Conservation (phyloP, 805 yeast species). For the Kodamaea leandrae region DNA sequence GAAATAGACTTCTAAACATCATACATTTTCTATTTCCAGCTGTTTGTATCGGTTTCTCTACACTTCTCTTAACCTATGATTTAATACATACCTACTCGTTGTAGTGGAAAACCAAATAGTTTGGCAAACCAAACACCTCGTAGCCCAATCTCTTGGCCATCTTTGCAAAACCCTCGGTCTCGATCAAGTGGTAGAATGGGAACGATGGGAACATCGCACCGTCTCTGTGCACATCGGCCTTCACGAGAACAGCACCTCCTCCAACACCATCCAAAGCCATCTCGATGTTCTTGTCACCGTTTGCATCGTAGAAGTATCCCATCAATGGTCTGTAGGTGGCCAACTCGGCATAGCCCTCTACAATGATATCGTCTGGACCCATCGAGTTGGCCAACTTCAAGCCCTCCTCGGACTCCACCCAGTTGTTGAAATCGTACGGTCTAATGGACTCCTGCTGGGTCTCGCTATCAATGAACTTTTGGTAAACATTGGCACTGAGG, state of each 20-base stretch:
- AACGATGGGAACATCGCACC: slow-evolving; percentile 99
- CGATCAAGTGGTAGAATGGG: slow-evolving; percentile 94
- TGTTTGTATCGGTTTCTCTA: no score
- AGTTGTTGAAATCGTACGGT: slow-evolving; percentile 94
- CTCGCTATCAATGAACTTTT: slow-evolving; percentile 65
- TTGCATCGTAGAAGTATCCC: slow-evolving; percentile 79
- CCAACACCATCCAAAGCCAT: slow-evolving; percentile 97
- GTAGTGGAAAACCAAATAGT: slow-evolving; percentile 87
- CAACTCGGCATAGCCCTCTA: slow-evolving; percentile 91
- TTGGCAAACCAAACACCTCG: slow-evolving; percentile 88
- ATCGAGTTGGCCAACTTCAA: slow-evolving; percentile 65
- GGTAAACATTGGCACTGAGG: slow-evolving; percentile 90
- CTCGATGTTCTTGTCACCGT: slow-evolving; percentile 60
- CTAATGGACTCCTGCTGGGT: slow-evolving; percentile 58
- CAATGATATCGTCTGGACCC: slow-evolving; percentile 86
- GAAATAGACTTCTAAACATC: no score
- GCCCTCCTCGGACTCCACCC: slow-evolving; percentile 87
- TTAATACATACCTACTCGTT: slow-evolving; percentile 61
- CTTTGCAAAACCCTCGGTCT: slow-evolving; percentile 97
- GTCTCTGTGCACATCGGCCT: slow-evolving; percentile 97
- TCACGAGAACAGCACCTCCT: slow-evolving; percentile 93
- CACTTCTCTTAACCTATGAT: background rate
- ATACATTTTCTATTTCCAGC: no score
- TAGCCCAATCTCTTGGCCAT: slow-evolving; percentile 96
- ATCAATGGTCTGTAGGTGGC: slow-evolving; percentile 93